phyloP scores from a whole-genome alignment of 1,139 yeast species.

The Diutina catenulata region DNA sequence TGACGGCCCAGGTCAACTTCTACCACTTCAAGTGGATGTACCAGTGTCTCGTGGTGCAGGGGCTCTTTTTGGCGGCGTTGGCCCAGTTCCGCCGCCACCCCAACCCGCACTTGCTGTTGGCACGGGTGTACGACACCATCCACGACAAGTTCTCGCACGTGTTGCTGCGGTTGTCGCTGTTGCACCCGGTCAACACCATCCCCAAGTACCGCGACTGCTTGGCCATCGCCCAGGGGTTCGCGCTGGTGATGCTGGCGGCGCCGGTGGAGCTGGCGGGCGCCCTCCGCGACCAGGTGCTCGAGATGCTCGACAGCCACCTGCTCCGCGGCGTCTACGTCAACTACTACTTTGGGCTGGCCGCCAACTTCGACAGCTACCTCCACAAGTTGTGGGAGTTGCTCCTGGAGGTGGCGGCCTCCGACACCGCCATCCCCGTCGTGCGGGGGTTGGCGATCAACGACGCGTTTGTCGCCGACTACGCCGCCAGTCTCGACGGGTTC shows the following conservation, averaged over 20 bases:
- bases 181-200: not conserved
- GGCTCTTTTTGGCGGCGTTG: conserved; percentile 16
- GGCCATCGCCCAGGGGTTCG: not conserved
- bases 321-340: conserved; percentile 7
- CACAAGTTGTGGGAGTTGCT: conserved; percentile 20
- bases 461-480: not conserved
- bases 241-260: too few relatives aligned
- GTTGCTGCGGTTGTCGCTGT: not conserved
- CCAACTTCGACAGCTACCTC: conserved; percentile 16
- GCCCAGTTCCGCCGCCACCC: conserved; percentile 9
- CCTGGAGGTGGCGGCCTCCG: conserved; percentile 10
- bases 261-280: not conserved
- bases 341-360: conserved; percentile 17
- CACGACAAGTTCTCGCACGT: not conserved
- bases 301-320: not conserved
- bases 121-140: conserved; percentile 6
- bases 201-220: conserved; percentile 1
- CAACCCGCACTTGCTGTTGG: conserved; percentile 8
- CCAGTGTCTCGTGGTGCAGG: conserved; percentile 15
- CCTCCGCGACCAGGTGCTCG: not conserved
- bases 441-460: not conserved
- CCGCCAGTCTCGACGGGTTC: not conserved
- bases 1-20: conserved; percentile 10
- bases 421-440: not conserved
- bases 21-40: conserved; percentile 13